Conservation (phyloP, 2,329 filamentous ascomycete genomes). For the Leptographium lundbergii region DNA sequence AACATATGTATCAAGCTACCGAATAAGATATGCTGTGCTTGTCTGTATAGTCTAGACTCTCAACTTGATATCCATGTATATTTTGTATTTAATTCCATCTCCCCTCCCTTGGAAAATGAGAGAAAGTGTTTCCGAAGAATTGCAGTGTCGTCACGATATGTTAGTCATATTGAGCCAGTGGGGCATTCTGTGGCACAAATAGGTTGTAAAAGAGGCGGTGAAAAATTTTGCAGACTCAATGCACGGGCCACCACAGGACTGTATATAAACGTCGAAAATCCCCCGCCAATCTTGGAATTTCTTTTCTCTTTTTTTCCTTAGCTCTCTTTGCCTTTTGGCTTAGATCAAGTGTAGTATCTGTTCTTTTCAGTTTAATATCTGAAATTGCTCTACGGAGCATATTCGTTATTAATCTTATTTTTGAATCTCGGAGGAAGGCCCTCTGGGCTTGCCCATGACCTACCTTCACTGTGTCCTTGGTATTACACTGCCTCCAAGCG, state of each 20-base stretch:
- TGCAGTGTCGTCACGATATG: neutral
- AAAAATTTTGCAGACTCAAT: neutral
- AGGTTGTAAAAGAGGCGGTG: neutral
- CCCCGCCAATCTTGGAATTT: slow-evolving; percentile 9
- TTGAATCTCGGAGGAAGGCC: slow-evolving; percentile 39
- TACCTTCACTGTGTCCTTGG: slow-evolving; percentile 57
- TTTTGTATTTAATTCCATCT: too few species aligned
- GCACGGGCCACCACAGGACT: slow-evolving; percentile 2
- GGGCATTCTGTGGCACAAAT: neutral
- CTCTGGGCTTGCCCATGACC: slow-evolving; percentile 63
- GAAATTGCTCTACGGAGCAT: slow-evolving; percentile 62
- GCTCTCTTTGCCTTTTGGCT: slow-evolving; percentile 51
- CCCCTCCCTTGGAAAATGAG: too few species aligned
- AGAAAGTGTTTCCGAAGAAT: too few species aligned
- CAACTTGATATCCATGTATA: too few species aligned
- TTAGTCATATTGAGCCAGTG: neutral
- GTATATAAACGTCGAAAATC: slow-evolving; percentile 7
- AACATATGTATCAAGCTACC: too few species aligned
- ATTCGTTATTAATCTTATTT: slow-evolving; percentile 77
- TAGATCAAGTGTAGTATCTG: slow-evolving; percentile 95
- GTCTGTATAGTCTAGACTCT: too few species aligned
- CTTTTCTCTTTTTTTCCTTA: slow-evolving; percentile 38
- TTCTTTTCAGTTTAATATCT: slow-evolving; percentile 98
- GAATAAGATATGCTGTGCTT: too few species aligned
- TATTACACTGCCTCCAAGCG: slow-evolving; percentile 63